A percentile compares a stretch with the other conserved stretches of the same genome.
These are phyloP conservation scores for Aspergillus sp. DNA, from an alignment of 2,329 filamentous ascomycete genomes.

Conservation along the genomic window DNA sequence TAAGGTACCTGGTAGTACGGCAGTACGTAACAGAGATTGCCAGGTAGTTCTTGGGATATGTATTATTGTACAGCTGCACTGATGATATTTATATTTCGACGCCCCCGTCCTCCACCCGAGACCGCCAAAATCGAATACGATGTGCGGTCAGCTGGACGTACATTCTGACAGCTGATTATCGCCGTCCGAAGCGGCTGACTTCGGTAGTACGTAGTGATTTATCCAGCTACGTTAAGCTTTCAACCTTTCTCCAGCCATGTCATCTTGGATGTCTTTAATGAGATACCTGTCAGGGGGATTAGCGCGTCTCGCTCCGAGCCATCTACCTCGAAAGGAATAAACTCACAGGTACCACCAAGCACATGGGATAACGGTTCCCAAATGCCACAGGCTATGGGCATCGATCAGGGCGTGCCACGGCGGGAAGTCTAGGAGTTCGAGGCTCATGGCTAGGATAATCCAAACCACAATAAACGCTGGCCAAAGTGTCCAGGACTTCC, in stretches of 20 bases:
- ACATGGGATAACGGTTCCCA: constrained; percentile 85
- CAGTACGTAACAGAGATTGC: background rate
- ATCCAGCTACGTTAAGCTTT: constrained; percentile 57
- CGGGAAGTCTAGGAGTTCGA: constrained; percentile 92
- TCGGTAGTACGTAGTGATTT: background rate
- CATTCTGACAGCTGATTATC: constrained; percentile 2
- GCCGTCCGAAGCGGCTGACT: background rate
- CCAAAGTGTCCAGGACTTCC: constrained; percentile 79
- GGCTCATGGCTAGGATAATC: constrained; percentile 89
- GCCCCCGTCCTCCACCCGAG: background rate
- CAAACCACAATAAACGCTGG: constrained; percentile 88
- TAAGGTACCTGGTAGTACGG: background rate
- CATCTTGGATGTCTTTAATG: constrained; percentile 79
- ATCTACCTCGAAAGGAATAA: constrained; percentile 24
- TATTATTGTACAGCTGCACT: background rate
- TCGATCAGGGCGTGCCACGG: constrained; percentile 80
- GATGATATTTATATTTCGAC: background rate
- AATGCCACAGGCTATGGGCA: constrained; percentile 93
- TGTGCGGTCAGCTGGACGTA: constrained; percentile 16
- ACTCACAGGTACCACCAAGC: constrained; percentile 94
- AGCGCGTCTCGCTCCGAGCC: constrained; percentile 17
- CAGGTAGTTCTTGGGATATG: background rate
- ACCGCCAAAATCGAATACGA: background rate
- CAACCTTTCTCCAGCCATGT: constrained; percentile 69
- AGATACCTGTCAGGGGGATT: constrained; percentile 65